phyloP scores from a whole-genome alignment of 139 green algal species.

The Microglena sp. region DNA sequence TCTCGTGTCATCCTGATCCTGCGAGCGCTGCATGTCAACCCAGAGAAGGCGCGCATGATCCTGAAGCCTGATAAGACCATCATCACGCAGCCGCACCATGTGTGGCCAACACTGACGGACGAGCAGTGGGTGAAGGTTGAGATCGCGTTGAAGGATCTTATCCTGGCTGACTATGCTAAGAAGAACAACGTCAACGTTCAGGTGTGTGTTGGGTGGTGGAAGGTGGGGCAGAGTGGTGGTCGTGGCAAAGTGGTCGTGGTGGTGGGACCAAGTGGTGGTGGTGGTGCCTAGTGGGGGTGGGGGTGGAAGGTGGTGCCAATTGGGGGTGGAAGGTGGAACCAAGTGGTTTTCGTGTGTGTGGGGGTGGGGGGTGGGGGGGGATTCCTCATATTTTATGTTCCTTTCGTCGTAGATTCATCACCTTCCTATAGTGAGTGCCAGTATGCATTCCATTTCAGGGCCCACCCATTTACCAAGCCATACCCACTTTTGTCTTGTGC shows the following conservation, averaged over 20 bases:
- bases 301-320: neutral
- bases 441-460: too few relatives aligned
- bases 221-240: neutral
- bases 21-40: conserved; percentile 94
- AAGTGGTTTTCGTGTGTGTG: too few relatives aligned
- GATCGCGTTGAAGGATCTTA: conserved; percentile 94
- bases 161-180: conserved; percentile 97
- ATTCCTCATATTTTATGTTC: too few relatives aligned
- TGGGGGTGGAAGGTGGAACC: too few relatives aligned
- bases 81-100: conserved; percentile 94
- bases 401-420: too few relatives aligned
- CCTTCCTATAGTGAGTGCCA: too few relatives aligned
- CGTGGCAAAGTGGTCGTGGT: neutral
- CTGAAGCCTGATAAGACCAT: conserved; percentile 91
- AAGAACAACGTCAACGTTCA: conserved; percentile 99
- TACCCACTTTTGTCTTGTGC: too few relatives aligned
- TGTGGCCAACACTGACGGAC: conserved; percentile 95
- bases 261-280: neutral
- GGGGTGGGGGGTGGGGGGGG: too few relatives aligned
- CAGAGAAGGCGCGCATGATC: conserved; percentile 97
- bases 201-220: conserved; percentile 7
- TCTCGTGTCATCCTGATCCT: conserved; percentile 96
- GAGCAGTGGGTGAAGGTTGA: conserved; percentile 99
- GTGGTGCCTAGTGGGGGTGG: neutral
- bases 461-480: too few relatives aligned